Percentiles rank a stretch among this genome's conserved stretches.
phyloP scores from a whole-genome alignment of 2,329 filamentous ascomycete species.

The Catunica adiposa region DNA sequence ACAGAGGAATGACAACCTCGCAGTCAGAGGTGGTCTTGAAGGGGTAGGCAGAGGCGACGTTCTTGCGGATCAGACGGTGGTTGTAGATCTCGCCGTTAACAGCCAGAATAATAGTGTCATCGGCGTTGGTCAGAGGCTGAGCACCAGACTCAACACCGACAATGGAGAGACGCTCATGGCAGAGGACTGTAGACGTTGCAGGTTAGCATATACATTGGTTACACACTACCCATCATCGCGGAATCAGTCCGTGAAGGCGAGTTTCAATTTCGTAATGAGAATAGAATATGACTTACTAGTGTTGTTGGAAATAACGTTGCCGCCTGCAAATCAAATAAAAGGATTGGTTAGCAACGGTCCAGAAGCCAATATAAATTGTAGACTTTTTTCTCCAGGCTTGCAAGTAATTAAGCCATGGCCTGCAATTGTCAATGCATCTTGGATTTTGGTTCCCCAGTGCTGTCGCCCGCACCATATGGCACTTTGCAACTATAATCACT shows the following conservation, averaged over 20 bases:
- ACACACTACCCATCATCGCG: no score
- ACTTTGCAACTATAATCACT: no score
- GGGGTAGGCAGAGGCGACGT: conserved; percentile 66
- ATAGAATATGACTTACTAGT: conserved; percentile 50
- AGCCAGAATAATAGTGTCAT: conserved; percentile 73
- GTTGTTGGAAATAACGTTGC: conserved; percentile 75
- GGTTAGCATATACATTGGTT: background rate
- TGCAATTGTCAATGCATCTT: no score
- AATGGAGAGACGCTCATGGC: conserved; percentile 93
- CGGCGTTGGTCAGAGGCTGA: conserved; percentile 85
- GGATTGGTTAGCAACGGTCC: conserved; percentile 19
- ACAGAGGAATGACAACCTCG: conserved; percentile 96
- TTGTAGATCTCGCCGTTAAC: conserved; percentile 99
- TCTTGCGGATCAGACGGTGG: conserved; percentile 86
- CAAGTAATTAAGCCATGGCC: no score
- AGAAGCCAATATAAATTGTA: background rate
- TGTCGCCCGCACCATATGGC: no score
- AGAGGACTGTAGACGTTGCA: conserved; percentile 46
- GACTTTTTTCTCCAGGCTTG: no score
- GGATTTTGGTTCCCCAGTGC: no score
- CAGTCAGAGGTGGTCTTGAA: conserved; percentile 99
- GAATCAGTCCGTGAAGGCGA: background rate
- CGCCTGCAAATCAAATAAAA: conserved; percentile 37
- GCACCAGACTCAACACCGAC: conserved; percentile 94
- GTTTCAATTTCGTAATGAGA: background rate